Evolutionary conservation across 140 eudicot species (phyloP).

Genomic region (Senecio squalidus): DNA sequence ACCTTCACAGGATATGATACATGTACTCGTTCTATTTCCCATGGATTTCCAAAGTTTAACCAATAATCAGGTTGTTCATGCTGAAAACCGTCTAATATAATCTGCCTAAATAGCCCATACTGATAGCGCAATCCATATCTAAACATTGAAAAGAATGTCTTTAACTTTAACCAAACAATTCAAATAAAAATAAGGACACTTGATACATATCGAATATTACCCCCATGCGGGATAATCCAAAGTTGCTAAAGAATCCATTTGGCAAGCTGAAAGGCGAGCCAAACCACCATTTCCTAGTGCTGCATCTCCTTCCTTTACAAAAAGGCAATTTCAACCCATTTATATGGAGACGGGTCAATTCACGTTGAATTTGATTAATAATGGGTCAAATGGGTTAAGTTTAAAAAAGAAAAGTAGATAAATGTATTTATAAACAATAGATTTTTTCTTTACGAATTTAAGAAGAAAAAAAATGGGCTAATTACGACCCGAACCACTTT

Average conservation of each 20-base stretch:
- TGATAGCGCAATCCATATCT: constrained; percentile 65
- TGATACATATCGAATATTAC: constrained; percentile 24
- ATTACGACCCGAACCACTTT: background rate
- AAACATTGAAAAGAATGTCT: constrained; percentile 6
- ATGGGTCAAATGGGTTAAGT: background rate
- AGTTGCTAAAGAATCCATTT: constrained; percentile 67
- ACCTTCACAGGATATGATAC: constrained; percentile 72
- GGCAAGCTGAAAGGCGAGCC: constrained; percentile 69
- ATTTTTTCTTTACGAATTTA: background rate
- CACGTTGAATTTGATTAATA: background rate
- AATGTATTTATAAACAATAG: background rate
- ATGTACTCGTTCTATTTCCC: constrained; percentile 68
- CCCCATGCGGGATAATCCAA: constrained; percentile 72
- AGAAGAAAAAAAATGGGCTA: background rate
- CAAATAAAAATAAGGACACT: background rate
- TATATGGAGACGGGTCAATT: background rate
- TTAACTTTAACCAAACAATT: constrained; percentile 12
- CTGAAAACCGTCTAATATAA: constrained; percentile 52
- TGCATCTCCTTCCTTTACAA: constrained; percentile 59
- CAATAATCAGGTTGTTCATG: constrained; percentile 62
- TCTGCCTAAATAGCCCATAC: constrained; percentile 59
- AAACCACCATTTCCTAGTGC: constrained; percentile 71
- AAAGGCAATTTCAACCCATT: background rate
- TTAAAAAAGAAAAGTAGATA: background rate
- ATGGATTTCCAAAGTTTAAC: constrained; percentile 61